Base-by-base conservation (phyloP, 441 rosid species). In the Brassica hybrid region DNA sequence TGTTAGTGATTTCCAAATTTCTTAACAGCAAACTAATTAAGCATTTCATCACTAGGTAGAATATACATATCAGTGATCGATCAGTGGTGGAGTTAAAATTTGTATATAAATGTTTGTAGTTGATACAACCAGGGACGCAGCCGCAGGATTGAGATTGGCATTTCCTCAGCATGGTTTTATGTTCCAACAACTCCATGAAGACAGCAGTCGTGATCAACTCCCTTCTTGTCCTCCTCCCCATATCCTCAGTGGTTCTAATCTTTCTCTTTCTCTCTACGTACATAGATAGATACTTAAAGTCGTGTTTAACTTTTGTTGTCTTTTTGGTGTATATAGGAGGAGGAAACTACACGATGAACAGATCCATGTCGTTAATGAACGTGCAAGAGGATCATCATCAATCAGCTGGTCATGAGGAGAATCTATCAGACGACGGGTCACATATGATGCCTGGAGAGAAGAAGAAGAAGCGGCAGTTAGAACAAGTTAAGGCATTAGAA, bases 401-500 rank as follows among this genome's bases (percentile, higher is more conserved):
- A 27, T 27, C 6, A 7, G 43, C 56, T 14, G 97, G 84, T 43
- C n/a, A 12, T 48, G 97, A 94, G 17, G 98, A 91, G 65, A 97
- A 94, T 36, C 11, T 90, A 73, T 94, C 98, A 3, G 97, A 94
- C 69, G 98, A 94, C 81, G 98, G 97, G 61, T 88, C 93, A 7
- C 94, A 93, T 32, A 66, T 69, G n/a, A 34, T 34, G 38, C 38
- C 1, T 34, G 98, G 98, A 65, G 99, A 95, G 94, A 93, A 87
- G 87, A 95, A 95, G 86, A 95, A 88, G 92, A 93, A 97, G 83
- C 85, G 91, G 50, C 90, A 87, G 77, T 14, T 87, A 74, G 98
- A 91, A 72, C 99, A 94, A 71, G 99, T 94, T 14, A 93, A 88
- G 87, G 91, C 96, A 12, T 88, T 94, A 4, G 99, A 94, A 83